Evolutionary conservation across 1,139 yeast genomes (phyloP).

Genomic region (Candida glucosophila): DNA sequence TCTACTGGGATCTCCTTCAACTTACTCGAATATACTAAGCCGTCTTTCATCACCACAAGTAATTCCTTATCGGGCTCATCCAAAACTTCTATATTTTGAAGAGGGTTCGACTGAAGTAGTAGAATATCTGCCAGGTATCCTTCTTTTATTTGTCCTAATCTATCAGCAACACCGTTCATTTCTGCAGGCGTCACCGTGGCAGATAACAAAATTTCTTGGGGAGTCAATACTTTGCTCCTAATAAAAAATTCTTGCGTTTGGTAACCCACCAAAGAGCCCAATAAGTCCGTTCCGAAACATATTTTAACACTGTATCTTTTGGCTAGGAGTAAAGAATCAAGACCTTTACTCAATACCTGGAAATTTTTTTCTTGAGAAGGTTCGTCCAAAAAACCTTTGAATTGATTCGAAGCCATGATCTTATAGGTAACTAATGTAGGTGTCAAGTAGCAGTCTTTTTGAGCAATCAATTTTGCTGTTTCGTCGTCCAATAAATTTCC

Average conservation of each 20-base stretch:
- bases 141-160: constrained; percentile 12
- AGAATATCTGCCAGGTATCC: constrained; percentile 13
- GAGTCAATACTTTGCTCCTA: constrained; percentile 9
- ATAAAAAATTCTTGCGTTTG: constrained; percentile 15
- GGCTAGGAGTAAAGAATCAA: constrained; percentile 10
- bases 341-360: constrained; percentile 11
- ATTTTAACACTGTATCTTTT: constrained; percentile 11
- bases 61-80: constrained; percentile 14
- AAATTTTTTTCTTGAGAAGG: constrained; percentile 10
- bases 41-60: constrained; percentile 12
- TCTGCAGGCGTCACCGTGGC: constrained; percentile 15
- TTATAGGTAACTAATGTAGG: constrained; percentile 16
- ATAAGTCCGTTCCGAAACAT: constrained; percentile 14
- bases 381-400: constrained; percentile 8
- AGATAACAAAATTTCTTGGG: constrained; percentile 12
- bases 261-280: constrained; percentile 13
- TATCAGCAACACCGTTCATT: constrained; percentile 7
- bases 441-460: constrained; percentile 11
- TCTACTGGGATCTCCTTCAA: no score
- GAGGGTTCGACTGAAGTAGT: constrained; percentile 11
- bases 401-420: constrained; percentile 15
- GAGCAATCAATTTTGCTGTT: constrained; percentile 12
- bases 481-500: constrained; percentile 15
- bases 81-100: constrained; percentile 10
- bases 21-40: constrained; percentile 14